These are phyloP conservation scores for Cladosporium halotolerans DNA, from an alignment of 2,329 filamentous ascomycete genomes.

Conservation along the genomic window DNA sequence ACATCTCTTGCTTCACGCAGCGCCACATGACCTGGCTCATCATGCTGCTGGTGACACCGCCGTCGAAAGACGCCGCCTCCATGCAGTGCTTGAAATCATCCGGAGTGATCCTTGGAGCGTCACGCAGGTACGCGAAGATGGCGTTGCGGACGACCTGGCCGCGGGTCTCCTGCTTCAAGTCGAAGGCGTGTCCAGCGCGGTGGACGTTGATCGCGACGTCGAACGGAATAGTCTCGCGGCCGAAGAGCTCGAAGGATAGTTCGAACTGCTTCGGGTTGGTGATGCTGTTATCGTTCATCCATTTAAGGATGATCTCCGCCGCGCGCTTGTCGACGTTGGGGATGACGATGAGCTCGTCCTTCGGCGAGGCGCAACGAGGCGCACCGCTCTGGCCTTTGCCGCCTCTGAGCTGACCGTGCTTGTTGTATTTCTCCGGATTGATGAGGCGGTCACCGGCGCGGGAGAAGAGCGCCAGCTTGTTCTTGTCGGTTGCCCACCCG, in stretches of 20 bases:
- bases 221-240: not conserved
- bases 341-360: not conserved
- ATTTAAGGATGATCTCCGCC: not conserved
- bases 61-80: conserved; percentile 11
- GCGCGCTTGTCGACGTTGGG: not conserved
- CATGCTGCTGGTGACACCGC: conserved; percentile 7
- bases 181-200: conserved; percentile 8
- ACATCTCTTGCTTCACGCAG: not conserved
- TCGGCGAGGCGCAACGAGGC: not conserved
- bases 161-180: conserved; percentile 1
- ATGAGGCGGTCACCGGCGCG: not conserved
- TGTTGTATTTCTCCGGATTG: not conserved
- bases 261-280: not conserved
- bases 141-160: conserved; percentile 12
- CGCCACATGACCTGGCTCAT: conserved; percentile 12
- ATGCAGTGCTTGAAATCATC: conserved; percentile 13
- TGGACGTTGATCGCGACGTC: not conserved
- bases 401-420: not conserved
- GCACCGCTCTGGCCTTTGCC: not conserved
- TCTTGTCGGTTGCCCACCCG: not conserved
- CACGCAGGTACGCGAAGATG: conserved; percentile 12
- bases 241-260: not conserved
- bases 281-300: not conserved
- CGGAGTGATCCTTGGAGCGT: not conserved
- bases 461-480: conserved; percentile 1